These are phyloP conservation scores for Daldinia concentrica DNA, from an alignment of 495 filamentous ascomycete genomes.

Conservation along the genomic window DNA sequence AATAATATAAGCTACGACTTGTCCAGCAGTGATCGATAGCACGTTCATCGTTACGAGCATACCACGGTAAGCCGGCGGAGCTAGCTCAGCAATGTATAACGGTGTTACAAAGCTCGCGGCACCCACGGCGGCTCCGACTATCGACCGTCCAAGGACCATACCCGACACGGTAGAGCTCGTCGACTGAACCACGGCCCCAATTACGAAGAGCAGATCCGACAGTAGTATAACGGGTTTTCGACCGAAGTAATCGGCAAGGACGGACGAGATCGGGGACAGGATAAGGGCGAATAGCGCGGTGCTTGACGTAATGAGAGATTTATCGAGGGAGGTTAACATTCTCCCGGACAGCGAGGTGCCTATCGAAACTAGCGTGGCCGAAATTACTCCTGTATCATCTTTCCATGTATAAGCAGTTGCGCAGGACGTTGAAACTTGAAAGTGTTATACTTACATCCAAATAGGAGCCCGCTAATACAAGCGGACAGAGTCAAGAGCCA, in stretches of 20 bases:
- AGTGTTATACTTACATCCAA: constrained; percentile 75
- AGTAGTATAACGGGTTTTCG: constrained; percentile 79
- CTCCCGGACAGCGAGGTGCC: constrained; percentile 74
- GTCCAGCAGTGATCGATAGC: constrained; percentile 85
- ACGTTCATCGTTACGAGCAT: constrained; percentile 78
- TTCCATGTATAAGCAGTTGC: constrained; percentile 35
- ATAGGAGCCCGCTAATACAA: constrained; percentile 84
- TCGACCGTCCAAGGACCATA: constrained; percentile 81
- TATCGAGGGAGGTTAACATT: constrained; percentile 76
- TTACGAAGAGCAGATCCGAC: constrained; percentile 79
- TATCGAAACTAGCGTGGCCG: constrained; percentile 84
- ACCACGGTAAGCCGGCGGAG: constrained; percentile 77
- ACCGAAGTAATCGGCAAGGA: constrained; percentile 78
- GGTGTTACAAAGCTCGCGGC: constrained; percentile 84
- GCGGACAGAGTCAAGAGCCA: constrained; percentile 83
- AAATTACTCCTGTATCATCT: constrained; percentile 92
- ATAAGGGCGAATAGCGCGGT: constrained; percentile 84
- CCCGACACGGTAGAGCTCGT: constrained; percentile 65
- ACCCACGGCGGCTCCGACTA: constrained; percentile 86
- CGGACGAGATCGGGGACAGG: constrained; percentile 76
- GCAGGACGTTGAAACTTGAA: constrained; percentile 15
- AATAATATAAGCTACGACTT: constrained; percentile 84
- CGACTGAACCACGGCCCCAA: constrained; percentile 79
- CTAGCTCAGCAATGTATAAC: constrained; percentile 86
- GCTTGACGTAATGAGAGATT: constrained; percentile 82